A percentile compares a stretch with the other conserved stretches of the same genome.
Conservation (phyloP, 2,329 filamentous ascomycete genomes). For the Cadophora malorum region DNA sequence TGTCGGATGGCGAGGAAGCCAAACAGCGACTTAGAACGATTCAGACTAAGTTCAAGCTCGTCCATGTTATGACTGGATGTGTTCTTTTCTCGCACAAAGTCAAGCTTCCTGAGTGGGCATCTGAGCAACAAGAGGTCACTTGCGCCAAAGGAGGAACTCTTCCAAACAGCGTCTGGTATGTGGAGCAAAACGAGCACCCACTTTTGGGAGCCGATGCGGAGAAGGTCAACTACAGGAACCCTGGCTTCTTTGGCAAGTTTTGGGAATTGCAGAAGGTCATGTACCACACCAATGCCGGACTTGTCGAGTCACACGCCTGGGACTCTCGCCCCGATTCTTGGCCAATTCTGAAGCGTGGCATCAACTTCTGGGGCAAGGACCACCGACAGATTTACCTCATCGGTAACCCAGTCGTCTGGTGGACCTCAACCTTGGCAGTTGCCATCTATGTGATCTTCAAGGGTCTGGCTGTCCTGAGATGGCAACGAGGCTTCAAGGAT, state of each 20-base stretch:
- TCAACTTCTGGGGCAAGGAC: slow-evolving; percentile 98
- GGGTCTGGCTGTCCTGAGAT: slow-evolving; percentile 83
- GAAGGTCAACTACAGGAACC: slow-evolving; percentile 94
- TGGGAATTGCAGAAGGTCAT: slow-evolving; percentile 97
- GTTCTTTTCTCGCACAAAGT: slow-evolving; percentile 98
- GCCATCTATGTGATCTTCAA: slow-evolving; percentile 83
- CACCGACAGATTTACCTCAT: slow-evolving; percentile 96
- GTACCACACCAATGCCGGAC: slow-evolving; percentile 97
- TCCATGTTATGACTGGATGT: slow-evolving; percentile 97
- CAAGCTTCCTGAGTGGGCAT: slow-evolving; percentile 97
- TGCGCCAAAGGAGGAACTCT: slow-evolving; percentile 90
- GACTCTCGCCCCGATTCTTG: slow-evolving; percentile 93
- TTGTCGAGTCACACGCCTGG: slow-evolving; percentile 97
- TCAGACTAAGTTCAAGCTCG: slow-evolving; percentile 92
- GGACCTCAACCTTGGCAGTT: slow-evolving; percentile 81
- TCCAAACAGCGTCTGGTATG: slow-evolving; percentile 96
- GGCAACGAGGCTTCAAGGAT: slow-evolving; percentile 92
- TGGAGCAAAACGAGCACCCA: slow-evolving; percentile 90
- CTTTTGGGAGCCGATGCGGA: slow-evolving; percentile 76
- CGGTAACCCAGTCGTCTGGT: slow-evolving; percentile 96
- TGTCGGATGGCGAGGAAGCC: slow-evolving; percentile 79
- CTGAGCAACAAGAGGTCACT: slow-evolving; percentile 98
- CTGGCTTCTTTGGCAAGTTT: slow-evolving; percentile 97
- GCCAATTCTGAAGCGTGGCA: slow-evolving; percentile 90
- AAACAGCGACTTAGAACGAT: slow-evolving; percentile 91